Evolutionary conservation across 768 basidiomycete species (phyloP).

Genomic region (Rhodosporidiobolus odoratus): DNA sequence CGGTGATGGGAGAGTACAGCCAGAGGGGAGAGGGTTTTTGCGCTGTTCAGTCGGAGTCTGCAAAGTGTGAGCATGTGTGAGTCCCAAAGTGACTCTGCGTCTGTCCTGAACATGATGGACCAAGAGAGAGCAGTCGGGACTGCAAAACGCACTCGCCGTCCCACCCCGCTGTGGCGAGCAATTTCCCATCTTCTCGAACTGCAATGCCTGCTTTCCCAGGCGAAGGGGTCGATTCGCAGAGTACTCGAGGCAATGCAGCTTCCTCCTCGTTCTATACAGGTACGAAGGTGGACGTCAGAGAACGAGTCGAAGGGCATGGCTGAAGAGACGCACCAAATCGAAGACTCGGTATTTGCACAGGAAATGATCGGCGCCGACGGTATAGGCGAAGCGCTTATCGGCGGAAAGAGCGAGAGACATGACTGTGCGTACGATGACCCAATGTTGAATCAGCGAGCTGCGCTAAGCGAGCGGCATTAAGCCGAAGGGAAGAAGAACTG

Average conservation of each 20-base stretch:
- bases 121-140: not conserved
- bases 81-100: no score
- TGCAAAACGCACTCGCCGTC: conserved; percentile 69
- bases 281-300: not conserved
- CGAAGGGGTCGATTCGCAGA: not conserved
- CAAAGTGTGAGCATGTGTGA: no score
- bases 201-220: conserved; percentile 54
- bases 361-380: conserved; percentile 41
- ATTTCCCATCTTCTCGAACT: conserved; percentile 65
- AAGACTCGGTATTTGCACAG: conserved; percentile 38
- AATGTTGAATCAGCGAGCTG: not conserved
- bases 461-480: no score
- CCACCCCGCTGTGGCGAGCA: conserved; percentile 89
- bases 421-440: conserved; percentile 18
- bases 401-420: conserved; percentile 39
- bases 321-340: conserved; percentile 16
- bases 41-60: conserved; percentile 77
- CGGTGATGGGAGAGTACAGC: conserved; percentile 82
- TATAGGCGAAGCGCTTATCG: conserved; percentile 28
- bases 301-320: not conserved
- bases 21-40: conserved; percentile 70
- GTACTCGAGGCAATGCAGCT: not conserved
- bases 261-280: conserved; percentile 14
- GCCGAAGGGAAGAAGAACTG: not conserved
- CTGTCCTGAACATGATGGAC: no score